phyloP scores from a whole-genome alignment of 306 rosid species.

The Neltuma alba region DNA sequence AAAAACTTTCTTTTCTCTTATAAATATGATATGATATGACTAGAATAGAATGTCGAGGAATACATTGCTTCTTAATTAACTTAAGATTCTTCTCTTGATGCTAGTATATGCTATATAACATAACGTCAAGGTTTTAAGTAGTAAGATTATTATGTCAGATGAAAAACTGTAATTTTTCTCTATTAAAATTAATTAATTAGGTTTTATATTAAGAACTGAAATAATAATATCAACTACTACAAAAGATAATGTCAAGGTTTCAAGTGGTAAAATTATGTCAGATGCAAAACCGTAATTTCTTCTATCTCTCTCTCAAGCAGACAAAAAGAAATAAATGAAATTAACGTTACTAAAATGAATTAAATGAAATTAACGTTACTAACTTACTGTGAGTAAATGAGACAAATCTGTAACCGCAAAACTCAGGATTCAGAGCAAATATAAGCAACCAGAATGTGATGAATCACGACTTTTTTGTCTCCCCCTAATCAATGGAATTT shows the following conservation, averaged over 20 bases:
- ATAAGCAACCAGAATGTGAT: not conserved
- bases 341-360: not conserved
- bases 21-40: too few relatives aligned
- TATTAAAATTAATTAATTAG: too few relatives aligned
- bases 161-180: slow-evolving; percentile 16
- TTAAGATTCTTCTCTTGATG: not conserved
- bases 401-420: not conserved
- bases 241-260: not conserved
- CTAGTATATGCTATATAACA: not conserved
- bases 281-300: slow-evolving; percentile 3
- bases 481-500: slow-evolving; percentile 34
- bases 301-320: too few relatives aligned
- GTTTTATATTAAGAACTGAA: too few relatives aligned
- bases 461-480: slow-evolving; percentile 25
- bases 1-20: too few relatives aligned
- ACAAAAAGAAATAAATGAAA: too few relatives aligned
- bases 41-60: too few relatives aligned
- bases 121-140: not conserved
- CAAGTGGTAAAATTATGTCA: not conserved
- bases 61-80: not conserved
- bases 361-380: not conserved
- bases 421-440: not conserved
- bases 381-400: not conserved
- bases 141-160: not conserved
- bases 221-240: too few relatives aligned